Conservation (phyloP, 2,329 filamentous ascomycete genomes). For the Chaetomiaceae sp. region DNA sequence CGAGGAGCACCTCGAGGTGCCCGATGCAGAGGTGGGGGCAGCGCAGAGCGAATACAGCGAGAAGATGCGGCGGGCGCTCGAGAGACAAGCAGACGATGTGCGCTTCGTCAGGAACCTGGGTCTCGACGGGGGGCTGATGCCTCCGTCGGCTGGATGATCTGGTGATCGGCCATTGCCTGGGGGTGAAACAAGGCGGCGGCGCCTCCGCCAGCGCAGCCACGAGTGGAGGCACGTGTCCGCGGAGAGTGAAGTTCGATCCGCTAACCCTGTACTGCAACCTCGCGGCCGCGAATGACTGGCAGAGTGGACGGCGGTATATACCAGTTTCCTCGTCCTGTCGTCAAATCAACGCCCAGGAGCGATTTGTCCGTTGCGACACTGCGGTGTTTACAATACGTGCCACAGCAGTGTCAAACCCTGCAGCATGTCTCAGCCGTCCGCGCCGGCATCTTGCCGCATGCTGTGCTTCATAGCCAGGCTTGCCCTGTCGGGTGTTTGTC, state of each 20-base stretch:
- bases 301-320: not conserved
- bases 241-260: not conserved
- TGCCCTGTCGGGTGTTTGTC: not conserved
- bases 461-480: not conserved
- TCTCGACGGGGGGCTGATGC: slow-evolving; percentile 32
- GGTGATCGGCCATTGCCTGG: not conserved
- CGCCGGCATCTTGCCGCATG: not conserved
- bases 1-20: slow-evolving; percentile 35
- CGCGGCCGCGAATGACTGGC: not conserved
- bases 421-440: not conserved
- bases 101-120: slow-evolving; percentile 64
- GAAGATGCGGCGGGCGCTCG: slow-evolving; percentile 67
- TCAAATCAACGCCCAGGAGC: too few relatives aligned
- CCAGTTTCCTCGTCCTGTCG: too few relatives aligned
- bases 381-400: not conserved
- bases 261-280: not conserved
- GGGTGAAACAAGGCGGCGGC: not conserved
- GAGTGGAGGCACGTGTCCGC: not conserved
- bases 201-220: not conserved
- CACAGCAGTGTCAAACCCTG: not conserved
- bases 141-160: not conserved
- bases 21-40: slow-evolving; percentile 40
- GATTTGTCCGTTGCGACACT: not conserved
- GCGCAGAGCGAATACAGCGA: slow-evolving; percentile 52
- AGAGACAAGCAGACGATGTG: slow-evolving; percentile 72